Evolutionary conservation across 495 filamentous ascomycete species (phyloP), one percentile per base, ranked within the genome.

Genomic region (Aspergillus egyptiacus): DNA sequence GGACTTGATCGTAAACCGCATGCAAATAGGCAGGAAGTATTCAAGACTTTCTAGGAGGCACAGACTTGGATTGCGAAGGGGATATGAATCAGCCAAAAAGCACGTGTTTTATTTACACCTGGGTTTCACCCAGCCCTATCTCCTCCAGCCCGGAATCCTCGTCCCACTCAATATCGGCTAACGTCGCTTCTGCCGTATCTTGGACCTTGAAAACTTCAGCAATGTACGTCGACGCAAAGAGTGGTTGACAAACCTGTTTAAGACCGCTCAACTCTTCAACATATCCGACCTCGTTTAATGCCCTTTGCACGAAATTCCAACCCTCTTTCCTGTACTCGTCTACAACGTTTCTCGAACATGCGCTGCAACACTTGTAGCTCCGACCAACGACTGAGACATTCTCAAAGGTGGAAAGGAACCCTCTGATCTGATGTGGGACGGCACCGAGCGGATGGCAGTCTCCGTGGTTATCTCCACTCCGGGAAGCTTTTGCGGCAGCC

Each of bases 401-500:
- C 61, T 87, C 80, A 64, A 91, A 97, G 8, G 67, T 86, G 38
- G 81, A 78, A n/a, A 97, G 75, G 63, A 90, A 97, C 13, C 93
- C 93, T 48, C 93, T 84, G 39, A 98, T 88, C 55, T 91, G 87
- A 61, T 98, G 93, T 14, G 93, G 93, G 1, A 98, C 79, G 49
- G 88, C 74, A 6, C 93, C 93, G 13, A 98, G 79, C 3, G 93
- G 86, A 61, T 95, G 82, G 38, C 82, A 72, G 17, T 81, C 82
- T 38, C 73, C 73, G 18, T 84, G 78, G 33, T 80, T 77, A 28
- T 45, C 55, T 33, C 53, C 54, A 22, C 77, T 73, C 22, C 76
- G 69, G 10, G 82, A 76, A 27, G 86, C 85, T 58, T 81, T 67
- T 64, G 84, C 73, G 56, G 72, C 60, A 60, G 67, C 72, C 17